Base-by-base conservation (phyloP, 768 basidiomycete genomes). In the Cystobasidium tubakii region DNA sequence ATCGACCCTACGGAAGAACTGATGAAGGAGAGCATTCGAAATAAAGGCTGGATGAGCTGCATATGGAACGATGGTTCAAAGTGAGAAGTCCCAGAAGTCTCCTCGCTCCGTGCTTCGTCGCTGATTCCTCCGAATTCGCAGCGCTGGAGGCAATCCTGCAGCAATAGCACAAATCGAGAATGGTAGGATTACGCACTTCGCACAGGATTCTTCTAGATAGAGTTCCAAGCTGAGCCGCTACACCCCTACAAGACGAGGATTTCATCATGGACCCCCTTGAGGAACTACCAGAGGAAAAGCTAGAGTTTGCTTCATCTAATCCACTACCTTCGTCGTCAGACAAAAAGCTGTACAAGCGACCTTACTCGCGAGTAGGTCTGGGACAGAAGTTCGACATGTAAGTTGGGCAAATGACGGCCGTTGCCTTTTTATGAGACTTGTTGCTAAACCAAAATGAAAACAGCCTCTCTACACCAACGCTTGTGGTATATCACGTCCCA, bases 301-400 rank as follows among this genome's bases (percentile, higher is more conserved):
- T 44, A 65, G 63, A 39, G 3, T 43, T 65, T 19, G 21, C 17
- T 19, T 50, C 46, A 3, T 12, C 46, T 4, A 50, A 50, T 50
- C 46, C 46, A 4, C n/a, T 50, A n/a, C 46, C 46, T 15, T 17
- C n/a, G n/a, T 50, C 10, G 29, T 50, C 66, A 4, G 39, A 43
- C 34, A 42, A 42, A 34, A 60, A 60, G 57, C 17, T 60, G 6
- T 65, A 65, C 39, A 65, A 65, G 63, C 42, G 66, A 3, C 66
- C 66, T 2, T 71, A 71, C 29, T 55, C 69, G 31, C 69, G 69
- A 3, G 44, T 71, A 3, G 69, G 36, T 13, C 29, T 71, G 3
- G 69, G 50, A 25, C 33, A 55, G 54, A 71, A 71, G 39, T 71
- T 71, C 34, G 54, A 71, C 25, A 39, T 71, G 69, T 71, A 31